Evolutionary conservation across 768 basidiomycete genomes (phyloP), one percentile per base, ranked within the genome.

Genomic region (Hygrophoropsis aurantiaca): DNA sequence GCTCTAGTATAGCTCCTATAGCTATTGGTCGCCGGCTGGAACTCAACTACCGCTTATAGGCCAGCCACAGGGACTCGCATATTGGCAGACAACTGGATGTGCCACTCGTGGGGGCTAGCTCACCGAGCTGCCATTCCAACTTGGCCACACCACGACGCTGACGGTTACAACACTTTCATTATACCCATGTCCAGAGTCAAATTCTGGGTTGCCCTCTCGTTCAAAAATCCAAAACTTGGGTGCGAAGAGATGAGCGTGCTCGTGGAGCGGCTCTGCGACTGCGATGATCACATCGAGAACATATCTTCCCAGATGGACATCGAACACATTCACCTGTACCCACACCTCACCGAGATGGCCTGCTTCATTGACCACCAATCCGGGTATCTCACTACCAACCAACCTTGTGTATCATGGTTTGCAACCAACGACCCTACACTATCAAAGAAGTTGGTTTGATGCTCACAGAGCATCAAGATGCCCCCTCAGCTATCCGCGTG

Each of bases 141-240:
- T 1, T 50, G 43, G 18, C 39, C 46, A 0, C 54, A 53, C 18
- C 47, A 56, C 6, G 43, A 56, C 9, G 43, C 52, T 9, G 50
- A 45, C 19, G 33, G 55, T 3, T 38, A 33, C 0, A 23, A n/a
- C 1, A 56, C 45, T 0, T 52, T 41, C 9, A 24, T 56, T 4
- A 7, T 35, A 13, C 4, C 23, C 2, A 21, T 38, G 23, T 36
- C 27, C 0, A 49, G 45, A 1, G 23, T 47, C 7, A 56, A 56
- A 37, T 6, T 52, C 11, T 56, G 54, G 55, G 13, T 40, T 20
- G n/a, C 35, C 7, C 7, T 30, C 13, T 30, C 13, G 7, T 6
- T 7, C 6, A 30, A 30, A 13, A 13, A 30, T 30, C 27, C 27
- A 6, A 30, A 30, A 13, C 27, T 6, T 13, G 7, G 27, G 7